Conservation (phyloP, 176 grass and related monocot species). For the Musa schizocarpa region DNA sequence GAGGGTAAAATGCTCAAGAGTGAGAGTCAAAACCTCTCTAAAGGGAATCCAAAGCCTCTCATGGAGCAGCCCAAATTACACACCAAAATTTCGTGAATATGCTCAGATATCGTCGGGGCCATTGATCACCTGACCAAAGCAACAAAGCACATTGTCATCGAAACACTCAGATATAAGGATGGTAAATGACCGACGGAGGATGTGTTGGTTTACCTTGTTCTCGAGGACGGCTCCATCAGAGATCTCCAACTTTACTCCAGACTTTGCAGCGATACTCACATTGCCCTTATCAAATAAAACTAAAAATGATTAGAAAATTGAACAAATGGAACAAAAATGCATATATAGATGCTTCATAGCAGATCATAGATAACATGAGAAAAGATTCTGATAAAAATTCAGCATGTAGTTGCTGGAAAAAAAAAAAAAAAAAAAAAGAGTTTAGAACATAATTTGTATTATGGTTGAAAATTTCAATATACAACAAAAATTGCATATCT, state of each 20-base stretch:
- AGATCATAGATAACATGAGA: background rate
- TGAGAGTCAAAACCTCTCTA: background rate
- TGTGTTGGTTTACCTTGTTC: slow-evolving; percentile 46
- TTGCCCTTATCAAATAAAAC: slow-evolving; percentile 33
- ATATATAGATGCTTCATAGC: background rate
- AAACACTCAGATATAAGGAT: background rate
- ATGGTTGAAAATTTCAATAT: too few species aligned
- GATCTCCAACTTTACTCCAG: slow-evolving; percentile 64
- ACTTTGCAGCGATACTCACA: slow-evolving; percentile 58
- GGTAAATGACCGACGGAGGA: background rate
- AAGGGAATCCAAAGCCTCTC: background rate
- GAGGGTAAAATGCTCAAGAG: background rate
- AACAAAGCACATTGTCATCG: background rate
- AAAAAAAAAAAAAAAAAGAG: too few species aligned
- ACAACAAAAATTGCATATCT: too few species aligned
- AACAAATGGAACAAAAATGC: too few species aligned
- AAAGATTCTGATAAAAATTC: too few species aligned
- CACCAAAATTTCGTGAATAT: background rate
- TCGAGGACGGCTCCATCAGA: slow-evolving; percentile 56
- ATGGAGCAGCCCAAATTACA: background rate
- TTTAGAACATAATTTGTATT: too few species aligned
- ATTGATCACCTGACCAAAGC: slow-evolving; percentile 44
- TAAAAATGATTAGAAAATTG: background rate
- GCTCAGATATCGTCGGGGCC: slow-evolving; percentile 27
- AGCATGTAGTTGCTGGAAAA: too few species aligned